These are phyloP conservation scores for Trametes punicea DNA, from an alignment of 768 basidiomycete species.

Conservation along the genomic window DNA sequence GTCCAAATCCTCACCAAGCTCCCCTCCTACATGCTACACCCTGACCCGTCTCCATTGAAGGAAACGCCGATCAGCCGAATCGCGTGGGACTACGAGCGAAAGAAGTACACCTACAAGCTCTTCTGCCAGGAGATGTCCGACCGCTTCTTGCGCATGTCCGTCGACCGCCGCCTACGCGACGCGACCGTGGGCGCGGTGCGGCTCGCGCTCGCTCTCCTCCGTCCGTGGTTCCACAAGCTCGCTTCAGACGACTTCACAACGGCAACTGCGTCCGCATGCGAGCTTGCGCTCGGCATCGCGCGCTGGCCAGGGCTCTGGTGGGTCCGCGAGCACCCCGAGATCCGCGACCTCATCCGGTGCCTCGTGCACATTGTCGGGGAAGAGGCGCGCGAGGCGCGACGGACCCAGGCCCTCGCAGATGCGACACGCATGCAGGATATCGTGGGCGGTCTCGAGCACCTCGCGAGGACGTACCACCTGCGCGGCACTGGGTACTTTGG, in stretches of 20 bases:
- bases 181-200: constrained; percentile 66
- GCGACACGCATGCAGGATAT: constrained; percentile 46
- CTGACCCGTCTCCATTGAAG: constrained; percentile 32
- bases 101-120: constrained; percentile 59
- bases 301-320: constrained; percentile 68
- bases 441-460: constrained; percentile 47
- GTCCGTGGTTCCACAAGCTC: constrained; percentile 63
- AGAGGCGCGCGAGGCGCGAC: constrained; percentile 54
- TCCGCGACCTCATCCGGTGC: constrained; percentile 54
- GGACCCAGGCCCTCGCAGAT: constrained; percentile 42
- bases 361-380: constrained; percentile 62
- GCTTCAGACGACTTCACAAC: constrained; percentile 39
- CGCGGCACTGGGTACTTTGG: constrained; percentile 7
- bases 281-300: constrained; percentile 34
- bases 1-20: constrained; percentile 60
- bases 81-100: constrained; percentile 53
- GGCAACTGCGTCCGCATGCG: constrained; percentile 37
- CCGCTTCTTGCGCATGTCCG: constrained; percentile 52
- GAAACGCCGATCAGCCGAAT: constrained; percentile 36
- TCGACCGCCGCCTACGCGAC: constrained; percentile 58
- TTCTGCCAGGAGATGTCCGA: constrained; percentile 72
- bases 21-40: constrained; percentile 63
- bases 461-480: constrained; percentile 40
- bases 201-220: constrained; percentile 62
- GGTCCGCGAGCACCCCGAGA: constrained; percentile 61